A percentile compares a stretch with the other conserved stretches of the same genome.
phyloP scores from a whole-genome alignment of 1,284 basidiomycete genomes.

The Chondrostereum purpureum region DNA sequence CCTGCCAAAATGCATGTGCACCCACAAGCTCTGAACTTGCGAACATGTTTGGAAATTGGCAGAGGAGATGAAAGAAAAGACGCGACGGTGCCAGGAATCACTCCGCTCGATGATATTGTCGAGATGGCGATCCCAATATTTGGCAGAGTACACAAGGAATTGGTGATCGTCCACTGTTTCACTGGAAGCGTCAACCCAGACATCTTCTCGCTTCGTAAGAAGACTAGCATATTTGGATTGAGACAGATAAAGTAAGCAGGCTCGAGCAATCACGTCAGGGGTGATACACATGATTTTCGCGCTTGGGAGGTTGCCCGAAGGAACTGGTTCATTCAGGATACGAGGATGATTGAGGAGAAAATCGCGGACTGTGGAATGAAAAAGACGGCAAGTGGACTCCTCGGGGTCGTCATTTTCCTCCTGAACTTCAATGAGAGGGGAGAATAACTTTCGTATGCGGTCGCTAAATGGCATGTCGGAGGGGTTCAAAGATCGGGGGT shows the following conservation, averaged over 20 bases:
- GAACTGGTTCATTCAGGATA: conserved; percentile 10
- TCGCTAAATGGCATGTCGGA: conserved; percentile 10
- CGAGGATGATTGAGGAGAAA: conserved; percentile 16
- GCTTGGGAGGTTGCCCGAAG: background rate
- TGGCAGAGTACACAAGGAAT: conserved; percentile 21
- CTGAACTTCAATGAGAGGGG: conserved; percentile 16
- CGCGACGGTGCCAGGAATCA: background rate
- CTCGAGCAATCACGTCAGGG: conserved; percentile 11
- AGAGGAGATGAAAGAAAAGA: conserved; percentile 18
- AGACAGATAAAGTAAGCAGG: conserved; percentile 17
- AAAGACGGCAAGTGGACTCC: conserved; percentile 17
- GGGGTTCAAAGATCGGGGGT: conserved; percentile 3
- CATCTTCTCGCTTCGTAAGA: conserved; percentile 8
- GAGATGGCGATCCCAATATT: conserved; percentile 24
- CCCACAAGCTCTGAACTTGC: conserved; percentile 23
- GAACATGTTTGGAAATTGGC: conserved; percentile 21
- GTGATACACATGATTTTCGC: no score
- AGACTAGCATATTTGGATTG: conserved; percentile 15
- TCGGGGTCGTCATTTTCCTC: conserved; percentile 5
- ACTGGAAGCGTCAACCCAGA: conserved; percentile 18
- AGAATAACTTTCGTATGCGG: conserved; percentile 9
- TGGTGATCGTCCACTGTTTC: conserved; percentile 16
- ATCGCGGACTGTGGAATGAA: conserved; percentile 20
- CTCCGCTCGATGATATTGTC: conserved; percentile 11
- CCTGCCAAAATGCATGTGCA: conserved; percentile 18